These are phyloP conservation scores for Galerina sulciceps DNA, from an alignment of 768 basidiomycete genomes.

Conservation along the genomic window DNA sequence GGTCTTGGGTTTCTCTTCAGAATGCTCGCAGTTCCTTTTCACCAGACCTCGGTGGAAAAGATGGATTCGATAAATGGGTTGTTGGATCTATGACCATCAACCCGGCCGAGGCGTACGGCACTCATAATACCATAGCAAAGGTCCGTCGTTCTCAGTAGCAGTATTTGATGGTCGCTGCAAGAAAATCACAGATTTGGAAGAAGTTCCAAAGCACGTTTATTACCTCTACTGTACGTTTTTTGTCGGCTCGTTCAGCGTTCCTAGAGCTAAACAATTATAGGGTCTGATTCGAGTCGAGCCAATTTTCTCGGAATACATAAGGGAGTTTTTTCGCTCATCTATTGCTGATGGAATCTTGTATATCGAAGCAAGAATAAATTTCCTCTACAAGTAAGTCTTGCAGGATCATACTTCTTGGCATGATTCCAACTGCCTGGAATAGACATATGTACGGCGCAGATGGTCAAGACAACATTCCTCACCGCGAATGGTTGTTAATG, in stretches of 20 bases:
- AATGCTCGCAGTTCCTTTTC: constrained; percentile 59
- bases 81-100: constrained; percentile 65
- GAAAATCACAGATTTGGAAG: constrained; percentile 68
- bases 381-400: constrained; percentile 52
- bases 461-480: constrained; percentile 60
- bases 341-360: constrained; percentile 77
- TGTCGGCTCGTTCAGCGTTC: not conserved
- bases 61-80: constrained; percentile 74
- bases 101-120: constrained; percentile 72
- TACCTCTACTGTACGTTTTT: constrained; percentile 47
- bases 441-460: constrained; percentile 63
- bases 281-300: constrained; percentile 56
- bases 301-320: constrained; percentile 62
- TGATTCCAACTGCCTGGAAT: not conserved
- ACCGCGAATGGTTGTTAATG: constrained; percentile 59
- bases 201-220: constrained; percentile 65
- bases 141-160: constrained; percentile 31
- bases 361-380: constrained; percentile 71
- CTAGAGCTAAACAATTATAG: constrained; percentile 25
- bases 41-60: constrained; percentile 55
- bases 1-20: constrained; percentile 58
- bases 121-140: constrained; percentile 72
- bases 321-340: constrained; percentile 62
- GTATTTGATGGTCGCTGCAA: not conserved
- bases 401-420: not conserved